Conservation (phyloP, 116 monocot genomes). For the Posidonia oceanica region DNA sequence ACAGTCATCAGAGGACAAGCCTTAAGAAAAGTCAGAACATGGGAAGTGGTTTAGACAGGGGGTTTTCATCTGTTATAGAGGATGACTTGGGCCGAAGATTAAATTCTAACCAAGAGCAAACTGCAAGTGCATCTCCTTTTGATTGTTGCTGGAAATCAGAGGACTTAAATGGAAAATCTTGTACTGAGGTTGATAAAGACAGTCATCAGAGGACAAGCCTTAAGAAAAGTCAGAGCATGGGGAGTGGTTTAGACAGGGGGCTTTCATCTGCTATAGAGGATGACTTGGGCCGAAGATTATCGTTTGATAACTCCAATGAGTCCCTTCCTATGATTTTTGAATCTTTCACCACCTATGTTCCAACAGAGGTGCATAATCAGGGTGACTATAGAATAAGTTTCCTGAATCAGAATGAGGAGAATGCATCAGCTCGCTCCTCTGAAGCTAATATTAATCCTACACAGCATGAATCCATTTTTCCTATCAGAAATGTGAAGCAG, state of each 20-base stretch:
- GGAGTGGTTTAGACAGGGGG: conserved; percentile 28
- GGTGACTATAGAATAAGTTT: not conserved
- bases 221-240: conserved; percentile 34
- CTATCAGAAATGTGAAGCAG: conserved; percentile 14
- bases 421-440: conserved; percentile 14
- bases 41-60: conserved; percentile 31
- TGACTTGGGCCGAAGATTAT: not conserved
- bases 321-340: not conserved
- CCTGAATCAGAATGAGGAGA: conserved; percentile 10
- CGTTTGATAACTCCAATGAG: not conserved
- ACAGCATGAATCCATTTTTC: conserved; percentile 22
- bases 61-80: conserved; percentile 16
- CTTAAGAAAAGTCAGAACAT: conserved; percentile 34
- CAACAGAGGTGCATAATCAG: not conserved
- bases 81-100: not conserved
- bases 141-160: conserved; percentile 33
- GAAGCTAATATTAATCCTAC: conserved; percentile 6
- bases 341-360: not conserved
- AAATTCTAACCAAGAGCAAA: conserved; percentile 8
- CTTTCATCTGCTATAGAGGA: conserved; percentile 15
- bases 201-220: not conserved
- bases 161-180: conserved; percentile 9
- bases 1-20: not conserved
- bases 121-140: conserved; percentile 16
- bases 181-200: conserved; percentile 11